Conservation (phyloP, 2,329 filamentous ascomycete species). For the Beauveria sp. region DNA sequence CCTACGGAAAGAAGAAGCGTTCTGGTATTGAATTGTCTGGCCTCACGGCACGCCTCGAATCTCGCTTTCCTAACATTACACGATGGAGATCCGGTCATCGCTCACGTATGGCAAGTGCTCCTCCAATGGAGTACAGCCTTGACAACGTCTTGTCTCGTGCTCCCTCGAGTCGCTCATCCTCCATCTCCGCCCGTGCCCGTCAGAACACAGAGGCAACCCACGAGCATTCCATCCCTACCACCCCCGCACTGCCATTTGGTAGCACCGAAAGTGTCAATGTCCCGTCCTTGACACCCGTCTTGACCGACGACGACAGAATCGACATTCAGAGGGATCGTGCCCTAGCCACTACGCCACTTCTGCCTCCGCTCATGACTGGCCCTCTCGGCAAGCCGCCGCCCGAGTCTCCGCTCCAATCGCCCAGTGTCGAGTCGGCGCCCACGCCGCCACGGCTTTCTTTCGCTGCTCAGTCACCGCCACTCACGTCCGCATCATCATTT, state of each 20-base stretch:
- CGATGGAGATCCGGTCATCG: conserved; percentile 42
- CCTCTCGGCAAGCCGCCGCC: conserved; percentile 47
- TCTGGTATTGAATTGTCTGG: conserved; percentile 51
- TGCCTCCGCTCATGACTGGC: conserved; percentile 71
- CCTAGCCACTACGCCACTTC: conserved; percentile 70
- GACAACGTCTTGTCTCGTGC: conserved; percentile 67
- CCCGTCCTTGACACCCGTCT: conserved; percentile 32
- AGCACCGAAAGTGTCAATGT: conserved; percentile 47
- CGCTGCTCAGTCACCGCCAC: conserved; percentile 40
- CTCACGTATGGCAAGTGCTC: conserved; percentile 41
- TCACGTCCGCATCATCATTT: conserved; percentile 16
- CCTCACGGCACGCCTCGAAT: conserved; percentile 58
- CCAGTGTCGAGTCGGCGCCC: conserved; percentile 59
- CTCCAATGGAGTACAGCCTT: conserved; percentile 75
- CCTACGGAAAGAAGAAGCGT: conserved; percentile 45
- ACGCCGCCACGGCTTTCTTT: conserved; percentile 32
- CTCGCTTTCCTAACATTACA: conserved; percentile 47
- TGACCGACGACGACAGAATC: conserved; percentile 37
- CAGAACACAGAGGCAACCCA: conserved; percentile 34
- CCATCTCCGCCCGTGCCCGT: conserved; percentile 56
- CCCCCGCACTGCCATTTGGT: conserved; percentile 57
- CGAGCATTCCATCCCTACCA: conserved; percentile 50
- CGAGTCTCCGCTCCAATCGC: conserved; percentile 80
- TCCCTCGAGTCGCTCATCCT: conserved; percentile 71
- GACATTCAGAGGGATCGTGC: conserved; percentile 51